Evolutionary conservation across 2,329 filamentous ascomycete species (phyloP).

Genomic region (Aspergillus floridensis): DNA sequence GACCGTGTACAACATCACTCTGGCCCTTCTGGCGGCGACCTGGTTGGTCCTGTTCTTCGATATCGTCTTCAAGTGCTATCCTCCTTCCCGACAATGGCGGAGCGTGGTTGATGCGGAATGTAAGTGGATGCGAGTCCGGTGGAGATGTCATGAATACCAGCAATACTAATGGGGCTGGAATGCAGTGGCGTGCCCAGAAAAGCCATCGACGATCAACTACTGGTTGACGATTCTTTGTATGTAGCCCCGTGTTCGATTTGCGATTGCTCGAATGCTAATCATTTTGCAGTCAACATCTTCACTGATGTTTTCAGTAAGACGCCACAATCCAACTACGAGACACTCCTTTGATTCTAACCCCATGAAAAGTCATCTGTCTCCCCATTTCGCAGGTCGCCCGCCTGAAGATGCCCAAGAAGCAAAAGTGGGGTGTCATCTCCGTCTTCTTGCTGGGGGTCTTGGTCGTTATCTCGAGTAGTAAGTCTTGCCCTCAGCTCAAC

Average conservation of each 20-base stretch:
- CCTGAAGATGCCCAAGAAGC: constrained; percentile 19
- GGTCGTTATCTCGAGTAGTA: constrained; percentile 22
- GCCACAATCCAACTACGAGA: not conserved
- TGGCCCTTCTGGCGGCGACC: constrained; percentile 15
- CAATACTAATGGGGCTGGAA: not conserved
- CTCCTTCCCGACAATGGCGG: constrained; percentile 13
- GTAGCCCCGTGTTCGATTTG: not conserved
- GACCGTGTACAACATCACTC: constrained; percentile 19
- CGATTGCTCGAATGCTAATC: not conserved
- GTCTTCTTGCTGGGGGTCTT: constrained; percentile 20
- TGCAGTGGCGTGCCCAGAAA: constrained; percentile 15
- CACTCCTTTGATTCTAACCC: not conserved
- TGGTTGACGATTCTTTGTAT: constrained; percentile 23
- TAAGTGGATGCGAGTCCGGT: not conserved
- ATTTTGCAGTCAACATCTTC: constrained; percentile 20
- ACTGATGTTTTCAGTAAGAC: constrained; percentile 19
- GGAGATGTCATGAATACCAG: not conserved
- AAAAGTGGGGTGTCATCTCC: constrained; percentile 20
- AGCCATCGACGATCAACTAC: constrained; percentile 16
- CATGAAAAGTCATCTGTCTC: constrained; percentile 18
- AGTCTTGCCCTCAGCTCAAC: not conserved
- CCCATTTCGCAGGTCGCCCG: constrained; percentile 20
- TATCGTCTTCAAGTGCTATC: constrained; percentile 23
- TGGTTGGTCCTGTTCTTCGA: constrained; percentile 22
- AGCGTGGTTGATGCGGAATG: constrained; percentile 1